Conservation (phyloP, 2,329 filamentous ascomycete genomes). For the Diplodia corticola region DNA sequence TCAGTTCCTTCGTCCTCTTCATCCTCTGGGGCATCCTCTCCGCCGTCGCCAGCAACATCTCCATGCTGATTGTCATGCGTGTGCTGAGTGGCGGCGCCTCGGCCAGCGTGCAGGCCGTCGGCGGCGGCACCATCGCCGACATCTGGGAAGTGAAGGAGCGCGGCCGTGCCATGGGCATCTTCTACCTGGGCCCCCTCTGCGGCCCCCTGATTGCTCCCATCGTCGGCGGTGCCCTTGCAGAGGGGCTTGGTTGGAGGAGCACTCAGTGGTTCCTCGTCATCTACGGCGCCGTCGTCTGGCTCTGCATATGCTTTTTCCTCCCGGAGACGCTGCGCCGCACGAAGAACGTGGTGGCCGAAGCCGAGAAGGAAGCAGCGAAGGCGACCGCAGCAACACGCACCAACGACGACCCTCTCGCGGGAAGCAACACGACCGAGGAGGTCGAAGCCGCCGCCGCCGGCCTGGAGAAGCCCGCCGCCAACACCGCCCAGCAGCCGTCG, state of each 20-base stretch:
- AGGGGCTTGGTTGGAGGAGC: constrained; percentile 39
- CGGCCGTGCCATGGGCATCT: constrained; percentile 41
- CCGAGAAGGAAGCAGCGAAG: constrained; percentile 24
- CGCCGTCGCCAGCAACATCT: constrained; percentile 38
- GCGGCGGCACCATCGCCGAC: constrained; percentile 41
- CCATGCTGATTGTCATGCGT: constrained; percentile 41
- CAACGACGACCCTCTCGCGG: constrained; percentile 15
- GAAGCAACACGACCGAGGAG: constrained; percentile 3
- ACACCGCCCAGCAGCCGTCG: constrained; percentile 8
- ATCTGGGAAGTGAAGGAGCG: constrained; percentile 42
- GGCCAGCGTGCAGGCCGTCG: constrained; percentile 41
- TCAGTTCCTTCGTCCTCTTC: constrained; percentile 38
- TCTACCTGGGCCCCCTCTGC: constrained; percentile 42
- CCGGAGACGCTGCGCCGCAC: constrained; percentile 35
- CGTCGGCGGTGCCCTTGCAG: constrained; percentile 38
- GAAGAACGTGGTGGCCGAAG: constrained; percentile 12
- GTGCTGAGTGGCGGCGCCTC: constrained; percentile 40
- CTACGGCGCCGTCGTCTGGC: constrained; percentile 37
- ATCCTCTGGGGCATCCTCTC: constrained; percentile 36
- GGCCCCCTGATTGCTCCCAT: constrained; percentile 42
- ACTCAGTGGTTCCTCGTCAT: constrained; percentile 44
- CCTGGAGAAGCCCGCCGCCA: constrained; percentile 8
- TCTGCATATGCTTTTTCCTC: constrained; percentile 37
- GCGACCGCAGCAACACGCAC: background rate
- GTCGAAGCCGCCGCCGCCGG: constrained; percentile 5